Conservation (phyloP, 768 basidiomycete species). For the Boletus fagicola region DNA sequence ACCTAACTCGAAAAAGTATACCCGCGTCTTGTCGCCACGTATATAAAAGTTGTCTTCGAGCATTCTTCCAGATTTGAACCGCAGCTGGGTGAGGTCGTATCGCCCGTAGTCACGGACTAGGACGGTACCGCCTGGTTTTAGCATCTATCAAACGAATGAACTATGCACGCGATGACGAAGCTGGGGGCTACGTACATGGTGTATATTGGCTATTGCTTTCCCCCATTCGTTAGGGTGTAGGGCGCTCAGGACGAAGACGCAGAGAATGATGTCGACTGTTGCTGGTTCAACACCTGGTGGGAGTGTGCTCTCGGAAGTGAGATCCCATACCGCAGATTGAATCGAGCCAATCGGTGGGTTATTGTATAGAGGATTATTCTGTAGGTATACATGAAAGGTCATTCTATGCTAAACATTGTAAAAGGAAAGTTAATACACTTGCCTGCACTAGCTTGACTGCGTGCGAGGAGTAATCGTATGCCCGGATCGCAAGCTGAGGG, state of each 20-base stretch:
- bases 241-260: constrained; percentile 93
- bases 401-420: neutral
- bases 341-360: constrained; percentile 69
- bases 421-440: constrained; percentile 13
- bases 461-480: constrained; percentile 88
- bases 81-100: constrained; percentile 89
- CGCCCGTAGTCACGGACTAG: constrained; percentile 94
- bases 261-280: constrained; percentile 84
- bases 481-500: constrained; percentile 65
- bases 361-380: constrained; percentile 73
- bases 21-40: constrained; percentile 93
- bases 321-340: constrained; percentile 85
- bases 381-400: neutral
- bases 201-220: constrained; percentile 76
- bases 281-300: constrained; percentile 62
- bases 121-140: constrained; percentile 85
- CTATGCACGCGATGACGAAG: neutral
- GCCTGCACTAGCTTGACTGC: constrained; percentile 91
- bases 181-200: constrained; percentile 50
- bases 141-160: constrained; percentile 52
- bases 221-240: constrained; percentile 93
- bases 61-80: constrained; percentile 85
- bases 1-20: constrained; percentile 96
- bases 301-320: constrained; percentile 60
- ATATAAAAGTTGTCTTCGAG: constrained; percentile 95